These are phyloP conservation scores for Drechslerella coelobrocha DNA, from an alignment of 2,329 filamentous ascomycete species.

Conservation along the genomic window DNA sequence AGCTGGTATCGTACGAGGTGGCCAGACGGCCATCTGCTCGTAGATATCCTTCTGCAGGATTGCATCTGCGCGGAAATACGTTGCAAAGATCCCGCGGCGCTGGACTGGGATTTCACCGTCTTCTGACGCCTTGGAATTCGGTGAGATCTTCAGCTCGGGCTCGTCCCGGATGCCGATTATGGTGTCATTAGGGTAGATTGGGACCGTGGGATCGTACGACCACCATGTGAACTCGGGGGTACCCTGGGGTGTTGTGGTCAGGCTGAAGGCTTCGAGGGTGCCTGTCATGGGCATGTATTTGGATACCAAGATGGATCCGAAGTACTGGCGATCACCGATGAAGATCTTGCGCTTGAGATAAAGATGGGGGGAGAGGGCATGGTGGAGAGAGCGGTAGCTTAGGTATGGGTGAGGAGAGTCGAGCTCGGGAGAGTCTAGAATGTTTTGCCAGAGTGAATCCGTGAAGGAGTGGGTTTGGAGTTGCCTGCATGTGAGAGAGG, in stretches of 20 bases:
- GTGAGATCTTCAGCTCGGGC: conserved; percentile 49
- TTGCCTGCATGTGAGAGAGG: conserved; percentile 32
- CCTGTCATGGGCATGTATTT: conserved; percentile 51
- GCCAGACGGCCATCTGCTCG: conserved; percentile 53
- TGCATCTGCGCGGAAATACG: conserved; percentile 46
- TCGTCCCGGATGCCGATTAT: conserved; percentile 48
- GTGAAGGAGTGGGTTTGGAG: conserved; percentile 34
- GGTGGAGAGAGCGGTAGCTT: conserved; percentile 51
- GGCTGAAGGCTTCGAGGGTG: conserved; percentile 51
- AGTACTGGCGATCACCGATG: conserved; percentile 52
- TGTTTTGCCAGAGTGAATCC: conserved; percentile 43
- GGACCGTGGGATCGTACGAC: conserved; percentile 45
- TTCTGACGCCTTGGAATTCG: conserved; percentile 47
- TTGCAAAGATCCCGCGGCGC: conserved; percentile 37
- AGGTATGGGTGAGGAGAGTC: conserved; percentile 52
- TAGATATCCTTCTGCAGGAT: conserved; percentile 44
- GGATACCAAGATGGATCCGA: conserved; percentile 51
- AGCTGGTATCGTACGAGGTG: conserved; percentile 52
- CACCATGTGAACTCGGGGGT: conserved; percentile 26
- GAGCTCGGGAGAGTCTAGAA: conserved; percentile 46
- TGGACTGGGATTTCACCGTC: conserved; percentile 47
- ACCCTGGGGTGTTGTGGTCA: conserved; percentile 15
- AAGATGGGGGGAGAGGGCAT: conserved; percentile 51
- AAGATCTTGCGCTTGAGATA: conserved; percentile 53
- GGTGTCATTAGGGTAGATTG: conserved; percentile 40